Evolutionary conservation across 148 eudicot genomes (phyloP), one percentile per base, ranked within the genome.

Genomic region (Pharnaceum exiguum): DNA sequence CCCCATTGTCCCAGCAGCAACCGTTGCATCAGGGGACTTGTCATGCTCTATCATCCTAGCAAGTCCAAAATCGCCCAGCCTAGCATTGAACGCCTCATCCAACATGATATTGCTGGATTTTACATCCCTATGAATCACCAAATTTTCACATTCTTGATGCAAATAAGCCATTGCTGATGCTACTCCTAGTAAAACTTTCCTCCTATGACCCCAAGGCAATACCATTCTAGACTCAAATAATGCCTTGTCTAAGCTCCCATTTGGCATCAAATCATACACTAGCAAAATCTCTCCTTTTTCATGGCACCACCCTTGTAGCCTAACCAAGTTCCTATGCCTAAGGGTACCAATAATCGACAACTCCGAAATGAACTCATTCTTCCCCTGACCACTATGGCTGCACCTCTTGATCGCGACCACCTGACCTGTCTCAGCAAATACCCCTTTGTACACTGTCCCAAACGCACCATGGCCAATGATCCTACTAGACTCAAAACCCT

Each of bases 301-400:
- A 22, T 85, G 95, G 23, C 98, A 91, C 90, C 90, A 91, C 17
- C 98, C 98, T 66, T 81, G 96, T 1, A 91, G 78, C 62, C 84
- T 68, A 22, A 91, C 93, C 19, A 91, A 79, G 65, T 91, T 91
- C 32, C 96, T 71, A 22, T 91, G 97, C 70, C 97, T 79, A 4
- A 91, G 77, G 0, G 90, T 75, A 2, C 90, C 96, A 7, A 91
- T 84, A 54, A 90, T 90, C 3, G 95, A 90, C 58, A 90, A 67
- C 35, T 90, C 97, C 0, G 97, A 90, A 4, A 90, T 35, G 38
- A 90, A 90, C 63, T 90, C 97, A 0, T 75, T 48, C 49, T 77
- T 84, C 47, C 97, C 95, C 55, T 90, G 89, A 3, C 79, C 89
- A 18, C 37, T 70, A 59, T 91, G 87, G 15, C 82, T 87, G 29